Conservation (phyloP, 306 rosid species). For the Dalbergia cultrata region DNA sequence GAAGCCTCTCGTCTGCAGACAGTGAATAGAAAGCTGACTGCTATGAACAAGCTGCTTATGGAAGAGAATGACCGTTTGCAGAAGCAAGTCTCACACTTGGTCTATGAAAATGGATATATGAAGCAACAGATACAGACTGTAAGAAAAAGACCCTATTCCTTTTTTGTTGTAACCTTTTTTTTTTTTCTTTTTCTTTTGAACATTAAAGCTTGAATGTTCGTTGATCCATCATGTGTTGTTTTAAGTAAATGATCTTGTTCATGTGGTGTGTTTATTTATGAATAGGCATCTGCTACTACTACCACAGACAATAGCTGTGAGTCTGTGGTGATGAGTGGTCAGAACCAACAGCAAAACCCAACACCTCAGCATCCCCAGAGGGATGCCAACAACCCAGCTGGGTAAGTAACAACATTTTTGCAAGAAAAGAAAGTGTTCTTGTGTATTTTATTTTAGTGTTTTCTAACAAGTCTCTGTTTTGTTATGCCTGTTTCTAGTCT, state of each 20-base stretch:
- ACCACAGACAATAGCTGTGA: constrained; percentile 99
- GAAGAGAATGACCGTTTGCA: constrained; percentile 98
- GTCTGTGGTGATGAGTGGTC: constrained; percentile 99
- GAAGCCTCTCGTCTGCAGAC: constrained; percentile 93
- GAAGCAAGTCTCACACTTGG: constrained; percentile 97
- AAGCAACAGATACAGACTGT: constrained; percentile 82
- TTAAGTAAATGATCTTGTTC: not conserved
- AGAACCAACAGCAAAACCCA: constrained; percentile 97
- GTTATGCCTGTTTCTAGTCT: constrained; percentile 57
- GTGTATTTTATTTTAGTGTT: not conserved
- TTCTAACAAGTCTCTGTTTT: not conserved
- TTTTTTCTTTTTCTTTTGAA: not conserved
- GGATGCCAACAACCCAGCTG: constrained; percentile 99
- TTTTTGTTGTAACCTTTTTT: not conserved
- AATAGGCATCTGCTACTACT: constrained; percentile 83
- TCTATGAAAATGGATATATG: constrained; percentile 93
- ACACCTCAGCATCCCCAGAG: constrained; percentile 87
- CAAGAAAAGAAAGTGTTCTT: not conserved
- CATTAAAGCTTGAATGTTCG: not conserved
- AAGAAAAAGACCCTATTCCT: constrained; percentile 6
- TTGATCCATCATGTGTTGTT: not conserved
- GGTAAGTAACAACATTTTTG: constrained; percentile 54
- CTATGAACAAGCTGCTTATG: constrained; percentile 94
- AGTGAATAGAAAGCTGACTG: constrained; percentile 84
- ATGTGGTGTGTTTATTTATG: not conserved